phyloP scores from a whole-genome alignment of 495 filamentous ascomycete genomes.

The Delitschia confertaspora region DNA sequence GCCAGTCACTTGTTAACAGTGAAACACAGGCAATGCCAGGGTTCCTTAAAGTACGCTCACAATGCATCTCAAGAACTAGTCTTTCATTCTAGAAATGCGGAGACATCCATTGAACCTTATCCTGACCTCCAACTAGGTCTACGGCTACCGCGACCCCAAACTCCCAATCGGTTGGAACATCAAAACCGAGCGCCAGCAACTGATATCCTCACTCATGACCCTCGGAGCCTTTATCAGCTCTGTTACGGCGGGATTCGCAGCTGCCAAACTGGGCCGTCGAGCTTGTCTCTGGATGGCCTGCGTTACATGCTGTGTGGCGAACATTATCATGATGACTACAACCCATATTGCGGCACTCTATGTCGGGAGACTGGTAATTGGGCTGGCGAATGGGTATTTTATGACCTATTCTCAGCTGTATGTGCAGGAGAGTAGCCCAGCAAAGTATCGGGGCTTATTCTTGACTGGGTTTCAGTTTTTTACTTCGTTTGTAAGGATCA shows the following conservation, averaged over 20 bases:
- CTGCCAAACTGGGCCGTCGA: constrained; percentile 34
- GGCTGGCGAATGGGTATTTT: constrained; percentile 23
- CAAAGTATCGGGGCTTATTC: constrained; percentile 19
- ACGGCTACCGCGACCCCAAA: constrained; percentile 31
- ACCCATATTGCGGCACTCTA: constrained; percentile 16
- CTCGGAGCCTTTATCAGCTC: constrained; percentile 53
- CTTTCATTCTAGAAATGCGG: too few relatives aligned
- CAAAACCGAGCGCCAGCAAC: constrained; percentile 45
- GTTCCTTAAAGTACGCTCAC: constrained; percentile 41
- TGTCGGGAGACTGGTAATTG: constrained; percentile 22
- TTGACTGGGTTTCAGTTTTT: constrained; percentile 24
- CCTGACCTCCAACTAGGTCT: constrained; percentile 13
- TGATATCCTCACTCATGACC: constrained; percentile 52
- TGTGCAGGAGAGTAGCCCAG: constrained; percentile 21
- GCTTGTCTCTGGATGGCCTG: constrained; percentile 12
- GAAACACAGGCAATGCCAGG: constrained; percentile 54
- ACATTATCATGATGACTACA: constrained; percentile 29
- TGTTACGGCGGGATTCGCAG: constrained; percentile 39
- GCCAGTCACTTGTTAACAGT: too few relatives aligned
- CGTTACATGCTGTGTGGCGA: constrained; percentile 17
- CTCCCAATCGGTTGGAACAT: constrained; percentile 48
- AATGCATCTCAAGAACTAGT: not conserved
- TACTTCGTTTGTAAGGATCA: constrained; percentile 21
- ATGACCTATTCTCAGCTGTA: constrained; percentile 25
- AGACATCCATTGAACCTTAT: too few relatives aligned